Evolutionary conservation across 2,329 filamentous ascomycete species (phyloP).

Genomic region (Penicillium griseofulvum): DNA sequence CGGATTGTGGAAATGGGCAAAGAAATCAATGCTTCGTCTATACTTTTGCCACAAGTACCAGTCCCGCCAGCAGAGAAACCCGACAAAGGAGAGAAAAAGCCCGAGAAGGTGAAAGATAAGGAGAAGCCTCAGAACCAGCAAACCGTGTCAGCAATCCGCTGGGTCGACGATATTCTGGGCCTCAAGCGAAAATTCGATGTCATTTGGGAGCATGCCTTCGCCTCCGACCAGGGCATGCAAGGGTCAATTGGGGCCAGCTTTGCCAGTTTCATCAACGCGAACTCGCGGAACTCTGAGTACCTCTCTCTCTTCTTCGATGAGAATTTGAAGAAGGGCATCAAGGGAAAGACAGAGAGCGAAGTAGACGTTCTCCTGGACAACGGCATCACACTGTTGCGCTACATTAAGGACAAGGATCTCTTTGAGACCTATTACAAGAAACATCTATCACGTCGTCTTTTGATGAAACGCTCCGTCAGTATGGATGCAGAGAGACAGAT

Average conservation of each 20-base stretch:
- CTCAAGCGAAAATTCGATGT: slow-evolving; percentile 88
- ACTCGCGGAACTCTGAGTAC: slow-evolving; percentile 80
- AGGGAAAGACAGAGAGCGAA: slow-evolving; percentile 86
- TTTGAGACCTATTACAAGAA: slow-evolving; percentile 99
- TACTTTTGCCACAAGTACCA: slow-evolving; percentile 42
- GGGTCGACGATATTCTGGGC: slow-evolving; percentile 85
- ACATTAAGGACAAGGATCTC: slow-evolving; percentile 86
- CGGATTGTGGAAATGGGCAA: slow-evolving; percentile 76
- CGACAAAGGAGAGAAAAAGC: slow-evolving; percentile 52
- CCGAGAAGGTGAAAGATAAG: slow-evolving; percentile 46
- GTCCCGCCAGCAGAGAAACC: slow-evolving; percentile 50
- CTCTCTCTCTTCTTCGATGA: slow-evolving; percentile 97
- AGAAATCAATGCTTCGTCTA: slow-evolving; percentile 70
- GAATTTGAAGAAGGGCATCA: slow-evolving; percentile 89
- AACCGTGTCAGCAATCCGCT: slow-evolving; percentile 83
- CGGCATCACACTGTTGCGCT: slow-evolving; percentile 81
- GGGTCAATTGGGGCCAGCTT: slow-evolving; percentile 83
- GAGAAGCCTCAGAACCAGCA: slow-evolving; percentile 67
- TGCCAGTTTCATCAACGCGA: slow-evolving; percentile 90
- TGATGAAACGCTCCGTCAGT: slow-evolving; percentile 86
- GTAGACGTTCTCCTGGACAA: slow-evolving; percentile 83
- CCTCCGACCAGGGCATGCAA: slow-evolving; percentile 72
- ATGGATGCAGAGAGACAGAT: slow-evolving; percentile 93
- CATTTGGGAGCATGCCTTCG: slow-evolving; percentile 72
- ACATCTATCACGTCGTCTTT: slow-evolving; percentile 80